Percentiles rank a stretch among this genome's conserved stretches.
phyloP scores from a whole-genome alignment of 2,329 filamentous ascomycete genomes.

The Botryosphaeria agaves region DNA sequence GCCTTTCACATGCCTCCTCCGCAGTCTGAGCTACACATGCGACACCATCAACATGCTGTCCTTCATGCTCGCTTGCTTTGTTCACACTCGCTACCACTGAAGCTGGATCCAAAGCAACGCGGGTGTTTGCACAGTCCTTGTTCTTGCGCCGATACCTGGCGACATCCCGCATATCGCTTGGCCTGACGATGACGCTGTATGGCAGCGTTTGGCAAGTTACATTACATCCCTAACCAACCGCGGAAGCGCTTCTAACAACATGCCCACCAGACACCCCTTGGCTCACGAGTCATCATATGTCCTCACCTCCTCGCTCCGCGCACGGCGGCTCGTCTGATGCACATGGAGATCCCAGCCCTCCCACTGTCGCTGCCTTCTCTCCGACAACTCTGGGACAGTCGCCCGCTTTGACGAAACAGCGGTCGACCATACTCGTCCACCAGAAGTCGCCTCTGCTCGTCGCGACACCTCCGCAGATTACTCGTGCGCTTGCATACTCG shows the following conservation, averaged over 20 bases:
- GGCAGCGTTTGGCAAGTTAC: conserved; percentile 11
- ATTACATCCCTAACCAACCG: neutral
- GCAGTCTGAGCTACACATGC: no score
- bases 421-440: conserved; percentile 86
- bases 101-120: no score
- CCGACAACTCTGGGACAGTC: conserved; percentile 59
- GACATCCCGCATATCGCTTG: no score
- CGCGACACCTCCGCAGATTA: conserved; percentile 88
- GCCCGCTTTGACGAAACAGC: conserved; percentile 52
- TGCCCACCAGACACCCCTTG: conserved; percentile 25
- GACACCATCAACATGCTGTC: no score
- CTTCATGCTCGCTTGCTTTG: no score
- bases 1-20: no score
- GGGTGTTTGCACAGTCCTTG: no score
- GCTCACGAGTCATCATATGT: conserved; percentile 37
- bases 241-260: conserved; percentile 3
- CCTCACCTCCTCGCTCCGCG: conserved; percentile 20
- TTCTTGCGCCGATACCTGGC: no score
- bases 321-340: conserved; percentile 19
- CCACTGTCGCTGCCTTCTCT: conserved; percentile 81
- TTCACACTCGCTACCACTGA: no score
- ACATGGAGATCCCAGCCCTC: conserved; percentile 32
- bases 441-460: conserved; percentile 89
- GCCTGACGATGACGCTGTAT: conserved; percentile 4
- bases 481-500: conserved; percentile 82